Conservation (phyloP, 1,284 basidiomycete genomes). For the Kwoniella shivajii region DNA sequence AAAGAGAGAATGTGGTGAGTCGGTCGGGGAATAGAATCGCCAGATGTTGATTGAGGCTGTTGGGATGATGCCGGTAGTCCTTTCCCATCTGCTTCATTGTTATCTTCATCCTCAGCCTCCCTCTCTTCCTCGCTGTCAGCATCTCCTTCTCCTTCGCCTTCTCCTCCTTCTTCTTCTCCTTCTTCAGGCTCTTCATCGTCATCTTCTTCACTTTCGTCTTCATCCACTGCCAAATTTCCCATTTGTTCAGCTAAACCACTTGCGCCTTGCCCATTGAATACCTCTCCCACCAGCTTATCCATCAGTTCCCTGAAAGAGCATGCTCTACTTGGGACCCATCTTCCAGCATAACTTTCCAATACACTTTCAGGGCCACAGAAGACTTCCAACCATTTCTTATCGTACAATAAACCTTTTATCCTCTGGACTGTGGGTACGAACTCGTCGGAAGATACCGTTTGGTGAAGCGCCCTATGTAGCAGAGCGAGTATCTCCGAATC, state of each 20-base stretch:
- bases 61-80: neutral
- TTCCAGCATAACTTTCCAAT: conserved; percentile 52
- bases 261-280: conserved; percentile 10
- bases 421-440: conserved; percentile 43
- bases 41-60: neutral
- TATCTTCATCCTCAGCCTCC: conserved; percentile 1
- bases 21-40: neutral
- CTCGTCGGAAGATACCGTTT: conserved; percentile 27
- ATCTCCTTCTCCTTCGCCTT: conserved; percentile 5
- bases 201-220: conserved; percentile 15
- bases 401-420: conserved; percentile 49
- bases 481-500: conserved; percentile 42
- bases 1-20: conserved; percentile 44
- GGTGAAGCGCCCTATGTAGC: conserved; percentile 32
- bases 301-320: conserved; percentile 54
- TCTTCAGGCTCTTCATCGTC: conserved; percentile 15
- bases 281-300: conserved; percentile 32
- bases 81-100: conserved; percentile 1
- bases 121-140: neutral
- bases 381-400: conserved; percentile 51
- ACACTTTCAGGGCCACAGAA: conserved; percentile 40
- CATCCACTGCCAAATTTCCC: conserved; percentile 33
- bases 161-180: conserved; percentile 17
- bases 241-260: conserved; percentile 24
- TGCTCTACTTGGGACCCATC: conserved; percentile 56